These are phyloP conservation scores for Phialemoniopsis sp. DNA, from an alignment of 2,329 filamentous ascomycete species.

Conservation along the genomic window DNA sequence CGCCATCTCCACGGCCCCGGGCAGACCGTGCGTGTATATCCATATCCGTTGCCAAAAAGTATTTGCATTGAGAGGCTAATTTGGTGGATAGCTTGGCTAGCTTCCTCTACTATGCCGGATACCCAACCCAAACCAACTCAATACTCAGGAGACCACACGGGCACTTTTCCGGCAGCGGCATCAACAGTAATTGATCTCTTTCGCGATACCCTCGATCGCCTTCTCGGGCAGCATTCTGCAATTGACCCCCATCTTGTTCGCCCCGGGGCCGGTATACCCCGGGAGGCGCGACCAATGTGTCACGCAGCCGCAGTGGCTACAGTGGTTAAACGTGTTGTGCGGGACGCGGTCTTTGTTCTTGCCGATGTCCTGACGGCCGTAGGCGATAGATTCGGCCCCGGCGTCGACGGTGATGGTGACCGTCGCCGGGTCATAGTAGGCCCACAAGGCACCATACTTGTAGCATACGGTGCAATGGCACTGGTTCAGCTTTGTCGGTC, in stretches of 20 bases:
- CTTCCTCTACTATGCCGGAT: too few relatives aligned
- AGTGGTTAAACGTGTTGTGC: too few relatives aligned
- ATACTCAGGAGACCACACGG: too few relatives aligned
- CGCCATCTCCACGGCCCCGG: too few relatives aligned
- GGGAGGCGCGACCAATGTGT: conserved; percentile 9
- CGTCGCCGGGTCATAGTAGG: conserved; percentile 7
- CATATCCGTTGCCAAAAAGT: too few relatives aligned
- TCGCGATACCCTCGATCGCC: conserved; percentile 4
- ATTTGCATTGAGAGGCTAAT: too few relatives aligned
- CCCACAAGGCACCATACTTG: conserved; percentile 14
- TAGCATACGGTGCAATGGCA: conserved; percentile 16
- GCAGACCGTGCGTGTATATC: too few relatives aligned
- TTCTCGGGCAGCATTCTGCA: conserved; percentile 7
- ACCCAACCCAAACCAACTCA: too few relatives aligned
- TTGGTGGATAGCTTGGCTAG: too few relatives aligned
- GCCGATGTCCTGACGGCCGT: conserved; percentile 1
- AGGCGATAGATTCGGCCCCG: conserved; percentile 3
- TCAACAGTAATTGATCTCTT: background rate
- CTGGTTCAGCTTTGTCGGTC: conserved; percentile 11
- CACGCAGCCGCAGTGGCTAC: conserved; percentile 10
- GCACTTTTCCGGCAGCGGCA: too few relatives aligned
- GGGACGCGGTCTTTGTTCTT: background rate
- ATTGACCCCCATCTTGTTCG: conserved; percentile 11
- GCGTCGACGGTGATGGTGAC: background rate
- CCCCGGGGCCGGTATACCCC: background rate